These are phyloP conservation scores for Nannochloropsis salina DNA, from an alignment of 108 stramenopile genomes.

Conservation along the genomic window DNA sequence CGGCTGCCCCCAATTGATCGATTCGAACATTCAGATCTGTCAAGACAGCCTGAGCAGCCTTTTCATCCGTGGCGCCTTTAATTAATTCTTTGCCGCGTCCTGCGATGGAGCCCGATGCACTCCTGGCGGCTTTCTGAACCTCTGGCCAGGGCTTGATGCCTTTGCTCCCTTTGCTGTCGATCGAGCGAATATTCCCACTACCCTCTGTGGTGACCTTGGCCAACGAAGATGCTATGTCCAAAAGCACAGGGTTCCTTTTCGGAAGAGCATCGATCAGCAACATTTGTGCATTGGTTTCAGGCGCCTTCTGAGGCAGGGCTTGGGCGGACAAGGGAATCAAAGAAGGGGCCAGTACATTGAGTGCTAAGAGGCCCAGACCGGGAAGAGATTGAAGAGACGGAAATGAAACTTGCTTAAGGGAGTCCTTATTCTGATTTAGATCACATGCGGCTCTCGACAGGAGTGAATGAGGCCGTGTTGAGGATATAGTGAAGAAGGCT, in stretches of 20 bases:
- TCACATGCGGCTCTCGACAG: not conserved
- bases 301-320: constrained; percentile 24
- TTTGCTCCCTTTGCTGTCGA: constrained; percentile 19
- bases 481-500: not conserved
- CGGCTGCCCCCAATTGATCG: not conserved
- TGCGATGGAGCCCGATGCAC: not conserved
- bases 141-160: constrained; percentile 18
- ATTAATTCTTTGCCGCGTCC: not conserved
- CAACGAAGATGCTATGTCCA: not conserved
- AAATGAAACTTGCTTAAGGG: not conserved
- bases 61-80: not conserved
- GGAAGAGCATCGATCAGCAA: constrained; percentile 8
- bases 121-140: not conserved
- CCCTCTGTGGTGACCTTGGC: not conserved
- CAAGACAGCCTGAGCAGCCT: not conserved
- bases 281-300: constrained; percentile 27
- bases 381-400: not conserved
- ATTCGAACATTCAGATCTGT: not conserved
- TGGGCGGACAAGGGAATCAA: not conserved
- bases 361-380: not conserved
- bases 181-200: constrained; percentile 14
- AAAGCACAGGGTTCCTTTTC: not conserved
- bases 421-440: not conserved
- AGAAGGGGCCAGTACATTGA: not conserved
- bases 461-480: not conserved